Evolutionary conservation across 495 filamentous ascomycete genomes (phyloP).

Genomic region (Trichocladium antarcticum): DNA sequence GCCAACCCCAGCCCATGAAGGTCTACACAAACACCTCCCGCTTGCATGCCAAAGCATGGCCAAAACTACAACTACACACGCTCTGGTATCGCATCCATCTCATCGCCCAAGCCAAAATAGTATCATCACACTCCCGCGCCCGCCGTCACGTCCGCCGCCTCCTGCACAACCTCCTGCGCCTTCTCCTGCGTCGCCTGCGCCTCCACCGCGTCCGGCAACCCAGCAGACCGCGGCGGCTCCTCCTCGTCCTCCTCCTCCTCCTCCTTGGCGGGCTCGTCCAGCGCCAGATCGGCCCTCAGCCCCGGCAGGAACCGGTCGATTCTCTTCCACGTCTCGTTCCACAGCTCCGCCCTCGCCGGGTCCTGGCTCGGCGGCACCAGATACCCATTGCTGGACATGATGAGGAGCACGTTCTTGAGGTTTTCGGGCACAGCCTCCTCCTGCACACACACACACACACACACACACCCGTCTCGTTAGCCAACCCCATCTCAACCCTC

Average conservation of each 20-base stretch:
- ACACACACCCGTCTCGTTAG: too few species aligned
- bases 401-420: slow-evolving; percentile 89
- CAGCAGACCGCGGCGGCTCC: not conserved
- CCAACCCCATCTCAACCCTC: too few species aligned
- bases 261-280: slow-evolving; percentile 29
- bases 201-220: not conserved
- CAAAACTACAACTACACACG: not conserved
- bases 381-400: slow-evolving; percentile 86
- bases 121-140: too few species aligned
- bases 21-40: too few species aligned
- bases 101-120: not conserved
- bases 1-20: too few species aligned
- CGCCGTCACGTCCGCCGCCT: not conserved
- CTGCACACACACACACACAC: too few species aligned
- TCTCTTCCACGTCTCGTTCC: slow-evolving; percentile 76
- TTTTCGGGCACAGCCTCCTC: slow-evolving; percentile 94
- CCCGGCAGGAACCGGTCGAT: slow-evolving; percentile 84
- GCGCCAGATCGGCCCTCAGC: slow-evolving; percentile 43
- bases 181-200: not conserved
- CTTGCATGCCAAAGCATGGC: not conserved
- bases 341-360: slow-evolving; percentile 48
- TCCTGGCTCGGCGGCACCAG: slow-evolving; percentile 61
- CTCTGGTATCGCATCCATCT: not conserved
- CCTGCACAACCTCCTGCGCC: not conserved
- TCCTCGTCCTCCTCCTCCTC: slow-evolving; percentile 1